Evolutionary conservation across 1,284 basidiomycete genomes (phyloP).

Genomic region (Entoloma clypeatum): DNA sequence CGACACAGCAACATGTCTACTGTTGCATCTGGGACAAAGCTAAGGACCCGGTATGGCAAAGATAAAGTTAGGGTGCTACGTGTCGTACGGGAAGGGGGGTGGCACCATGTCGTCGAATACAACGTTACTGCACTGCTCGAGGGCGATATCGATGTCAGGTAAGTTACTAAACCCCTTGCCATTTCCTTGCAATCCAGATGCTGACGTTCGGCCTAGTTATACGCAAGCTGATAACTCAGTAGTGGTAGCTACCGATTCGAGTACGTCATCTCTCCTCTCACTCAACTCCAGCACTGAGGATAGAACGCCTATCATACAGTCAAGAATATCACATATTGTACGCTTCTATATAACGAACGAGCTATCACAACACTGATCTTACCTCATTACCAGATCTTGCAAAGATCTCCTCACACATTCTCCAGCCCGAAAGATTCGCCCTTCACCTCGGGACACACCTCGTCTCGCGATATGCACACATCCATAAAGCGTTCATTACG

Average conservation of each 20-base stretch:
- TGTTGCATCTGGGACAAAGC: slow-evolving; percentile 5
- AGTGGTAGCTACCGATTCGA: slow-evolving; percentile 85
- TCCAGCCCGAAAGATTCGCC: slow-evolving; percentile 82
- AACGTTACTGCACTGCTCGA: slow-evolving; percentile 76
- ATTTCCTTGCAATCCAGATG: background rate
- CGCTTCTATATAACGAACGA: slow-evolving; percentile 20
- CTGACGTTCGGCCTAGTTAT: slow-evolving; percentile 46
- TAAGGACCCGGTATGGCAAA: slow-evolving; percentile 75
- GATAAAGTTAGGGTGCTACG: slow-evolving; percentile 83
- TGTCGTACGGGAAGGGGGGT: slow-evolving; percentile 68
- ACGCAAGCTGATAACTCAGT: slow-evolving; percentile 82
- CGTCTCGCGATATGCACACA: slow-evolving; percentile 79
- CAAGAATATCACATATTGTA: slow-evolving; percentile 92
- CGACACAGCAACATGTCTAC: background rate
- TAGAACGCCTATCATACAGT: slow-evolving; percentile 43
- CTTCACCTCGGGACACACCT: slow-evolving; percentile 85
- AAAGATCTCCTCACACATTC: slow-evolving; percentile 82
- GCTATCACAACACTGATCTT: background rate
- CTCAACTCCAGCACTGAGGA: background rate
- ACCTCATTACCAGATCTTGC: slow-evolving; percentile 61
- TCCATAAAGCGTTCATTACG: slow-evolving; percentile 72
- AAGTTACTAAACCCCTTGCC: slow-evolving; percentile 16
- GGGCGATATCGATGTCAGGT: slow-evolving; percentile 75
- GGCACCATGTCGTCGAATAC: slow-evolving; percentile 79
- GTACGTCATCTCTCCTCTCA: slow-evolving; percentile 41